Evolutionary conservation across 345 rosid species (phyloP), one percentile per base, ranked within the genome.

Genomic region (Cardamine chenopodiifolia): DNA sequence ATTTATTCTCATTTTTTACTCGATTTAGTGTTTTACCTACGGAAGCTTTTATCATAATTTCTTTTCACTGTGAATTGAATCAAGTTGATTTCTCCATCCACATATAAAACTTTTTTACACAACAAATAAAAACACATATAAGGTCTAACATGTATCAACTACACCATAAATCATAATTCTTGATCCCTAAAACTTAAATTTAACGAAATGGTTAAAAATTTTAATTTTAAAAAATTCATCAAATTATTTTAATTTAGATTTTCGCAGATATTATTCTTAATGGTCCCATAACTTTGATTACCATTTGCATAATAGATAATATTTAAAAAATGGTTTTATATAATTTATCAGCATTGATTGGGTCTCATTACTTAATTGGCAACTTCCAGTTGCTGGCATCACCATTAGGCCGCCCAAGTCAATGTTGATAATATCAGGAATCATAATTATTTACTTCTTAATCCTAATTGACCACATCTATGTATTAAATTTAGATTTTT

Each of bases 341-440:
- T 37, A 6, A 17, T 19, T 23, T 6, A 63, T 57, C 1, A 56
- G 17, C 73, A 67, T 58, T 50, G 55, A 61, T 26, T 49, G 28
- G 13, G 57, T 66, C 25, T 66, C 55, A 65, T 73, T 56, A 66
- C 56, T 44, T 34, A 67, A 74, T 14, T 26, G 57, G 28, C 73
- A 66, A 48, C 3, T 48, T 32, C 35, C 68, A 59, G 26, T 28
- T 59, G 78, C 68, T 75, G 53, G 73, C 79, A 50, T 39, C 79
- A 60, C n/a, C 62, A 22, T 39, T 39, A 58, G 22, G 61, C 31
- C 9, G n/a, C 60, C 17, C 9, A 67, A 59, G 62, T 67, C 73
- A 59, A 20, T 13, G 66, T 47, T 66, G 40, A 56, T 74, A 37
- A 59, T 23, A 19, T 25, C n/a, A n/a, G n/a, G n/a, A 42, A 25